Percentiles rank a stretch among this genome's conserved stretches.
These are phyloP conservation scores for Nemania sp. DNA, from an alignment of 2,329 filamentous ascomycete genomes.

Conservation along the genomic window DNA sequence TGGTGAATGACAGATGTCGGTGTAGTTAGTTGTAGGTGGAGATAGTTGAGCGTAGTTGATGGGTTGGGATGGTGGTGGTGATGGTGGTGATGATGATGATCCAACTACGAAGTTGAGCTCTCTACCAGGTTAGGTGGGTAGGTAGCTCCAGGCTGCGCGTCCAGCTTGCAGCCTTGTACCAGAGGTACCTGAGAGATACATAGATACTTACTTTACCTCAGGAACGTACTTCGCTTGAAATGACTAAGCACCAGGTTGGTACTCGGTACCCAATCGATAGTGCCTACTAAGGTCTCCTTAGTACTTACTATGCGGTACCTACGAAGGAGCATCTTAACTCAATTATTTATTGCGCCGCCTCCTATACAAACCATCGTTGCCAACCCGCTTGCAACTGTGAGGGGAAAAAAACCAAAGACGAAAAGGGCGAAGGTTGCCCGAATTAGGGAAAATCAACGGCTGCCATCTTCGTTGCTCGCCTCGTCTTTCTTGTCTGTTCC, in stretches of 20 bases:
- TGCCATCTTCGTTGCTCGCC: background rate
- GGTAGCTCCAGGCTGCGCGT: conserved; percentile 36
- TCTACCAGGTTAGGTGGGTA: conserved; percentile 21
- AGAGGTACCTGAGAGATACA: too few species aligned
- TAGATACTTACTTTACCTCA: too few species aligned
- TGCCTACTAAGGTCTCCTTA: too few species aligned
- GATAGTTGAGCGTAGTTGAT: conserved; percentile 20
- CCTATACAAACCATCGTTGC: background rate
- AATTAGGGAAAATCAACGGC: background rate
- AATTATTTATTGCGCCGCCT: background rate
- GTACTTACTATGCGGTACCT: too few species aligned
- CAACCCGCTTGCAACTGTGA: background rate
- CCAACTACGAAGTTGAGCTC: too few species aligned
- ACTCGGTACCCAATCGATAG: too few species aligned
- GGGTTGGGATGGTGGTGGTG: conserved; percentile 15
- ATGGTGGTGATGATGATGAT: conserved; percentile 25
- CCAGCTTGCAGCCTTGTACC: conserved; percentile 58
- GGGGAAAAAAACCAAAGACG: too few species aligned
- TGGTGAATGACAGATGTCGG: background rate
- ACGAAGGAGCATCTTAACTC: background rate
- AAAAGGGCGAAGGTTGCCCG: too few species aligned
- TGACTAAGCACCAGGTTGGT: too few species aligned
- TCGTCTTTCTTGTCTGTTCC: conserved; percentile 34
- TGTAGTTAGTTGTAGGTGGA: background rate
- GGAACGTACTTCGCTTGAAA: too few species aligned